Base-by-base conservation (phyloP, 164 flowering plant species). In the Aristolochia contorta region DNA sequence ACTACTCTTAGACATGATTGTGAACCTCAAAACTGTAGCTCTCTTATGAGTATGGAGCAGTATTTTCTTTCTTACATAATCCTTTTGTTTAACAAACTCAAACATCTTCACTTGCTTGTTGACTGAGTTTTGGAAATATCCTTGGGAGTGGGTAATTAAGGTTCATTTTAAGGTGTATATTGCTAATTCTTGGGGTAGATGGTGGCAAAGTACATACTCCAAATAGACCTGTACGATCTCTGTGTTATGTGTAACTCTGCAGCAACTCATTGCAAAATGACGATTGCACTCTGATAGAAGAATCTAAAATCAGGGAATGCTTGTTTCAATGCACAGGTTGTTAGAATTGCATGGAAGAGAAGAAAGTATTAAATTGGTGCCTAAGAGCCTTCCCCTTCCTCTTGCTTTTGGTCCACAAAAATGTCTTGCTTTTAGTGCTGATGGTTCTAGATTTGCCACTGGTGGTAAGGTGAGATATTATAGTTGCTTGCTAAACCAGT, bases 381-480 rank as follows among this genome's bases (percentile, higher is more conserved):
- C 77, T 27, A 85, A 86, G 65, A 83, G 82, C 30, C 57, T 77
- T 56, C 57, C 73, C 52, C 75, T 80, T 67, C 87, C 88, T 19
- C 74, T 82, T 64, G 82, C 68, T 68, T 81, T 81, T 69, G 95
- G 96, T 63, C 85, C 68, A 37, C 99, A 94, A 66, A 90, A 81
- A 58, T 86, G 97, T 64, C 24, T 86, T 14, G 80, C 83, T 27
- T 94, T 94, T 71, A 90, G 99, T 70, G 70, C 77, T 63, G 99
- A 94, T 77, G 97, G 99, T 59, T 84, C 95, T 62, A 80, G 71
- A 77, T 75, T 94, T 67, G 97, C 97, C 27, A 61, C 82, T 51
- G 99, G 97, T 67, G 97, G 95, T 27, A 78, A 71, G 82, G 98
- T 93, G 77, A 54, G 59, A 25, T 15, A 12, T 43, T 16, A 6